Conservation (phyloP, 805 yeast genomes). For the Lachancea thermotolerans region DNA sequence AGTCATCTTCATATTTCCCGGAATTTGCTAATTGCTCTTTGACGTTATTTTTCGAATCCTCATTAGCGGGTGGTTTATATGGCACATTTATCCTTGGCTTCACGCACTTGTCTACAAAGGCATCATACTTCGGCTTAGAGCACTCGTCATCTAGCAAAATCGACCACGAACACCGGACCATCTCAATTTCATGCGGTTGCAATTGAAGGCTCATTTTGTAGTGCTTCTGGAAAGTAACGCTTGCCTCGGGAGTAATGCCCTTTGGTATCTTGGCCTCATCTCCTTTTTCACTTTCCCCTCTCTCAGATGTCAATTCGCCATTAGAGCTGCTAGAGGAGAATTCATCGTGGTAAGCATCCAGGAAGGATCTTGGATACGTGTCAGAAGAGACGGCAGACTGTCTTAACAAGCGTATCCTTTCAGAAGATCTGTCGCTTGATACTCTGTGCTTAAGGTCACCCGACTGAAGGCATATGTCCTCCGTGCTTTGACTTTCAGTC, state of each 20-base stretch:
- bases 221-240: not conserved
- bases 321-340: not conserved
- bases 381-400: not conserved
- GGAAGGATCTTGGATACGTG: not conserved
- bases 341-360: conserved; percentile 1
- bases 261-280: no score
- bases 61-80: not conserved
- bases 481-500: no score
- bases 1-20: not conserved
- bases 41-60: not conserved
- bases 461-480: no score
- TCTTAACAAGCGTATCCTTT: conserved; percentile 10
- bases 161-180: conserved; percentile 1
- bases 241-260: not conserved
- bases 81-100: not conserved
- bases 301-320: not conserved
- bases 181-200: not conserved
- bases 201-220: conserved; percentile 3
- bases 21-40: not conserved
- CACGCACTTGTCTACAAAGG: not conserved
- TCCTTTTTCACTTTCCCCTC: not conserved
- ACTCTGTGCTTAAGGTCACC: no score
- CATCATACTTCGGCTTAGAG: not conserved
- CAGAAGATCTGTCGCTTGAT: conserved; percentile 21
- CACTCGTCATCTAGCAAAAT: conserved; percentile 3